These are phyloP conservation scores for Amanita rimosa DNA, from an alignment of 768 basidiomycete genomes.

Conservation along the genomic window DNA sequence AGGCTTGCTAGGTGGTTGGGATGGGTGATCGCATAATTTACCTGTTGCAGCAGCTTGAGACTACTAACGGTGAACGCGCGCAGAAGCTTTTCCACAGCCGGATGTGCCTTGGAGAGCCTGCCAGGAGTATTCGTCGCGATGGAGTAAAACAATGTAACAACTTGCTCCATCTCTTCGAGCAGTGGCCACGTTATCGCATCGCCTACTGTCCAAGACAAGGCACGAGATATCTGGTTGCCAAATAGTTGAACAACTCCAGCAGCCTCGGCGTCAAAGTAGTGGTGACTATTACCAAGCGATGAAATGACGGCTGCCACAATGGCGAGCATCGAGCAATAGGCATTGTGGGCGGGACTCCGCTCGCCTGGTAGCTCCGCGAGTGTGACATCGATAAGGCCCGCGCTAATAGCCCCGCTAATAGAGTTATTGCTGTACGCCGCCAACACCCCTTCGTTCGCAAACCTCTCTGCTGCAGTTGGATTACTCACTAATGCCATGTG, in stretches of 20 bases:
- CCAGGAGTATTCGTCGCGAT: conserved; percentile 48
- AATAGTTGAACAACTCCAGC: conserved; percentile 81
- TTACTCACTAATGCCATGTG: conserved; percentile 77
- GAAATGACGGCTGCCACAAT: conserved; percentile 65
- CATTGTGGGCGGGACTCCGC: conserved; percentile 66
- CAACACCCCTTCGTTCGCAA: conserved; percentile 76
- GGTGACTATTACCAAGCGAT: conserved; percentile 51
- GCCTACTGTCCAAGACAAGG: conserved; percentile 75
- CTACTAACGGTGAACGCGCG: conserved; percentile 58
- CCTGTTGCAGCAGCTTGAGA: conserved; percentile 67
- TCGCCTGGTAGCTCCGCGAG: conserved; percentile 64
- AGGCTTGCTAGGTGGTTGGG: conserved; percentile 80
- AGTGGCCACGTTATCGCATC: conserved; percentile 66
- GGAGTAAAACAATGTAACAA: conserved; percentile 67
- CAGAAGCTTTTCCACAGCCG: conserved; percentile 51
- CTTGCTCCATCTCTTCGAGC: conserved; percentile 76
- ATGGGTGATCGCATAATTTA: conserved; percentile 87
- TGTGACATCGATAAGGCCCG: conserved; percentile 57
- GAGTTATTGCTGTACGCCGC: conserved; percentile 76
- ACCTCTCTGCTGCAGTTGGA: conserved; percentile 68
- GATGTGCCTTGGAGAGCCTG: conserved; percentile 27
- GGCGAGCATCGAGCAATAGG: conserved; percentile 79
- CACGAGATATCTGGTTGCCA: conserved; percentile 65
- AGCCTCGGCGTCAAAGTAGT: conserved; percentile 77
- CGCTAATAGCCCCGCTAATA: conserved; percentile 65